Evolutionary conservation across 23 red algal genomes (phyloP).

Genomic region (Cyanidium caldarium): DNA sequence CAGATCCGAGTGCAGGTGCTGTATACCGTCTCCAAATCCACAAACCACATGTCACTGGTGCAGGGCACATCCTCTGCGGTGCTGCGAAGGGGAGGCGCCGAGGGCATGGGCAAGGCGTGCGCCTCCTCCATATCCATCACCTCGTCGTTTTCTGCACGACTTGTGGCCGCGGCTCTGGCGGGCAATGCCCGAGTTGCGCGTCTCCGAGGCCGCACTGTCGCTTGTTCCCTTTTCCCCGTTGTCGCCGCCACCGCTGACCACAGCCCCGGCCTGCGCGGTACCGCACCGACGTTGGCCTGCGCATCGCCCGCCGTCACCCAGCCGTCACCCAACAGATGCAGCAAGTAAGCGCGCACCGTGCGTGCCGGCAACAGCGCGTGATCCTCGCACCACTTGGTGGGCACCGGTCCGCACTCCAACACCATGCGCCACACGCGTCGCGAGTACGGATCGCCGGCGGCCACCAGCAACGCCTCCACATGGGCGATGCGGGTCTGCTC

Average conservation of each 20-base stretch:
- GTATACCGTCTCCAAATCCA: neutral
- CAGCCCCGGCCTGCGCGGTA: no score
- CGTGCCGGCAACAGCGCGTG: constrained; percentile 1
- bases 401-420: neutral
- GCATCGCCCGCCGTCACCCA: neutral
- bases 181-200: no score
- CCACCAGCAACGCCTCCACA: neutral
- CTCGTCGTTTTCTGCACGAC: no score
- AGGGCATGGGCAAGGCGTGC: no score
- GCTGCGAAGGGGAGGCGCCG: no score
- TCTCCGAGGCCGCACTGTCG: no score
- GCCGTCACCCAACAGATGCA: neutral
- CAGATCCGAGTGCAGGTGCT: neutral
- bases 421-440: neutral
- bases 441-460: neutral
- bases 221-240: no score
- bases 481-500: neutral
- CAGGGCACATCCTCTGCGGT: no score
- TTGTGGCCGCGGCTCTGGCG: no score
- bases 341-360: neutral
- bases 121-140: no score
- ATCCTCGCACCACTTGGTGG: neutral
- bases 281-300: neutral
- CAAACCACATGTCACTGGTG: neutral
- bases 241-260: no score